Base-by-base conservation (phyloP, 1,139 yeast genomes). In the Hyphopichia khmerensis region DNA sequence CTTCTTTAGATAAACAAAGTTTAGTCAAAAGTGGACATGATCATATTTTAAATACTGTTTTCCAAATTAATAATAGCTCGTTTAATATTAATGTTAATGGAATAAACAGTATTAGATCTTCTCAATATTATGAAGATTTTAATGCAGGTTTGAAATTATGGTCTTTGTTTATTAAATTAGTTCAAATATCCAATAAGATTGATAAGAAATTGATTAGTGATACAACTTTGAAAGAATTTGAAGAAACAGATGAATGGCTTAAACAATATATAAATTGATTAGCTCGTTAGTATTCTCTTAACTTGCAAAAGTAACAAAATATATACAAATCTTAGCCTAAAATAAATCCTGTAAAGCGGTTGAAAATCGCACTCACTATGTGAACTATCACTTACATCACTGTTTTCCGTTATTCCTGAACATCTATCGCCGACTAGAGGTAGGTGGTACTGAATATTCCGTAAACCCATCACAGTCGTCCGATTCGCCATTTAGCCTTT, bases 21-120 rank as follows among this genome's bases (percentile, higher is more conserved):
- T 56, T 68, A 18, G 57, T 62, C 11, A 51, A 58, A 23, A 52
- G 52, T 30, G 58, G 70, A n/a, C 59, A 58, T 41, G 69, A 66
- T 27, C 72, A 72, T 44, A 57, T 73, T 48, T 53, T 67, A 47
- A 64, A 66, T 43, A 57, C 59, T 15, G 71, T 72, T 15, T 71
- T 64, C 50, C 78, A 72, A 48, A 66, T 70, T 39, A 57, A 62
- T 43, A 65, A 65, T 41, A 57, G 70, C 6, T 61, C 73, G 3
- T 70, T 67, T 50, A 72, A 72, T 50, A 69, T 69, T 42, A 72
- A 72, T 49, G 75, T 71, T 29, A 61, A 68, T 49, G 77, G 78
- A 2, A 62, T 66, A 33, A 72, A 72, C 47, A 64, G 76, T 39
- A 60, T 71, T 19, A 65, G 69, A 1, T 49, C 62, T 1, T 60